These are phyloP conservation scores for Amaranthus tricolor DNA, from an alignment of 179 eudicot genomes.

Conservation along the genomic window DNA sequence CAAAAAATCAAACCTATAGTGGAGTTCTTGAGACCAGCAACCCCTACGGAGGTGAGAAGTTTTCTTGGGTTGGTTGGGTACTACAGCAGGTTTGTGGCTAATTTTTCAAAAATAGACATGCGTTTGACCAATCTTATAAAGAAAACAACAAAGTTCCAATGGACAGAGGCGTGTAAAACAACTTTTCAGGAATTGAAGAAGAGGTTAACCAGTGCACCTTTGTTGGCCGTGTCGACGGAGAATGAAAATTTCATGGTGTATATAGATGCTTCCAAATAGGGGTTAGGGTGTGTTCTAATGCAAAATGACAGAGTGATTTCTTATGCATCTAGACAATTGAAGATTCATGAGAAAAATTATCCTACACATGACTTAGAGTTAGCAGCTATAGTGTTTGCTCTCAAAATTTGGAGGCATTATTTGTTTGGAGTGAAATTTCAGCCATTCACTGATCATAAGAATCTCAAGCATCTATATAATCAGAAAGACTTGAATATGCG, in stretches of 20 bases:
- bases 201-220: background rate
- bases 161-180: background rate
- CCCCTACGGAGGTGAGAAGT: background rate
- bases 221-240: background rate
- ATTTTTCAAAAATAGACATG: background rate
- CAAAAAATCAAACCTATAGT: background rate
- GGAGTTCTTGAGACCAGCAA: background rate
- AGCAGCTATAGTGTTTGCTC: background rate
- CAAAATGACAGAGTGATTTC: background rate
- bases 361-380: background rate
- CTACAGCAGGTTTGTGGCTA: background rate
- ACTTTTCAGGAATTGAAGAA: background rate
- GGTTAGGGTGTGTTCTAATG: background rate
- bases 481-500: background rate
- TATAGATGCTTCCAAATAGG: background rate
- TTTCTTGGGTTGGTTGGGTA: background rate
- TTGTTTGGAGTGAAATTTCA: background rate
- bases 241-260: background rate
- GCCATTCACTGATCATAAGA: background rate
- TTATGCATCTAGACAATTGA: background rate
- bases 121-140: background rate
- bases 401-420: conserved; percentile 3
- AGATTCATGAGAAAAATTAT: background rate
- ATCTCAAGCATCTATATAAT: background rate
- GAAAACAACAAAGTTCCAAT: background rate